Conservation (phyloP, 2,329 filamentous ascomycete genomes). For the Teratosphaeria pseudoeucalypti region DNA sequence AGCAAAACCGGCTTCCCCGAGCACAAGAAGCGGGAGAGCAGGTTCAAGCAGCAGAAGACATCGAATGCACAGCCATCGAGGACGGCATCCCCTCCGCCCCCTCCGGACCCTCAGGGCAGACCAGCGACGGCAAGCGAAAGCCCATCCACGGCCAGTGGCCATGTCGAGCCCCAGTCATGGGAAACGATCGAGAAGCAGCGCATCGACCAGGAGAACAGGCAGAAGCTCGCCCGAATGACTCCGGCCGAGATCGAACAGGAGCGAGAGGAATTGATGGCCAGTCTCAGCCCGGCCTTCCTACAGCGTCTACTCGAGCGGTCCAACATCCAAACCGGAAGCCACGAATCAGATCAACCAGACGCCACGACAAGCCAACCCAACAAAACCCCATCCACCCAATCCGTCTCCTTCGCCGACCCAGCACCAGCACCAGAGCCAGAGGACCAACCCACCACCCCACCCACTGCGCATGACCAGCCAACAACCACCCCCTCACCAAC, state of each 20-base stretch:
- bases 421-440: background rate
- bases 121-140: background rate
- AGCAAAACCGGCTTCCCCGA: slow-evolving; percentile 66
- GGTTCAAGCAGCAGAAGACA: slow-evolving; percentile 62
- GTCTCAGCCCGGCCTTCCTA: slow-evolving; percentile 63
- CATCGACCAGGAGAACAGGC: slow-evolving; percentile 76
- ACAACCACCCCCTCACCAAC: background rate
- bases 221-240: slow-evolving; percentile 67
- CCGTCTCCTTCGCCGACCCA: background rate
- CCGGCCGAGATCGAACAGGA: slow-evolving; percentile 71
- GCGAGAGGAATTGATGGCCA: slow-evolving; percentile 67
- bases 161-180: slow-evolving; percentile 16
- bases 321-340: slow-evolving; percentile 57
- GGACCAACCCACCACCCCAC: background rate
- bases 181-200: slow-evolving; percentile 52
- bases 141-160: background rate
- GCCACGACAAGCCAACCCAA: background rate
- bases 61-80: background rate
- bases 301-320: slow-evolving; percentile 66
- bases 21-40: slow-evolving; percentile 67
- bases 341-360: slow-evolving; percentile 26
- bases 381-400: background rate
- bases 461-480: background rate
- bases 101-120: background rate
- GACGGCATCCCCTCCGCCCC: background rate